These are phyloP conservation scores for Geotrichum siamense DNA, from an alignment of 1,139 yeast species.

Conservation along the genomic window DNA sequence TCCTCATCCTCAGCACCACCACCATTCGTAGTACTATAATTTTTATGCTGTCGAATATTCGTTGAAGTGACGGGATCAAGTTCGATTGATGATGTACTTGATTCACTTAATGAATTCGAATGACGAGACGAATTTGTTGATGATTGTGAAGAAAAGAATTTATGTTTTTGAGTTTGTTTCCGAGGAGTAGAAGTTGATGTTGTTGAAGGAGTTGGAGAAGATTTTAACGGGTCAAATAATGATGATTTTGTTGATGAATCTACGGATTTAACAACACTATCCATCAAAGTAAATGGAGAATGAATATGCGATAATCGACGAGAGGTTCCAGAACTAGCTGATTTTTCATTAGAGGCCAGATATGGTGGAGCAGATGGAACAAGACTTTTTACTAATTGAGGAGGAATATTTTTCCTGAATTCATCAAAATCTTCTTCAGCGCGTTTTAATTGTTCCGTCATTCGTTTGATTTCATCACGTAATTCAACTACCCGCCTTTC, in stretches of 20 bases:
- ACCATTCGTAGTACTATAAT: not conserved
- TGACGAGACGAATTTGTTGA: constrained; percentile 14
- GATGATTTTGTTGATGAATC: too few relatives aligned
- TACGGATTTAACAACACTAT: constrained; percentile 2
- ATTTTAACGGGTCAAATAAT: too few relatives aligned
- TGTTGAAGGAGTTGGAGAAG: constrained; percentile 2
- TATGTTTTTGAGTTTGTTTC: constrained; percentile 2
- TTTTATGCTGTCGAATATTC: not conserved
- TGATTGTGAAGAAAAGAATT: constrained; percentile 10
- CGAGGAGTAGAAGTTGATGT: too few relatives aligned
- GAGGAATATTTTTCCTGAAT: constrained; percentile 12
- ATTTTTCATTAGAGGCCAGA: not conserved
- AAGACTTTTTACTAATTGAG: not conserved
- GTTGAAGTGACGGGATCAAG: not conserved
- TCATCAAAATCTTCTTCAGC: constrained; percentile 30
- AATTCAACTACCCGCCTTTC: constrained; percentile 35
- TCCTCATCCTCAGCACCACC: constrained; percentile 4
- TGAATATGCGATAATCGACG: constrained; percentile 8
- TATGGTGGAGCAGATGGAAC: not conserved
- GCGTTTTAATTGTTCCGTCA: constrained; percentile 27
- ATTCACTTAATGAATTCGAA: constrained; percentile 16
- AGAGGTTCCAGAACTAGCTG: not conserved
- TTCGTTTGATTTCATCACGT: constrained; percentile 30
- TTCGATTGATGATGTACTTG: constrained; percentile 14
- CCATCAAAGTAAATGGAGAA: constrained; percentile 13